Evolutionary conservation across 2,329 filamentous ascomycete genomes (phyloP).

Genomic region (Alternaria burnsii): DNA sequence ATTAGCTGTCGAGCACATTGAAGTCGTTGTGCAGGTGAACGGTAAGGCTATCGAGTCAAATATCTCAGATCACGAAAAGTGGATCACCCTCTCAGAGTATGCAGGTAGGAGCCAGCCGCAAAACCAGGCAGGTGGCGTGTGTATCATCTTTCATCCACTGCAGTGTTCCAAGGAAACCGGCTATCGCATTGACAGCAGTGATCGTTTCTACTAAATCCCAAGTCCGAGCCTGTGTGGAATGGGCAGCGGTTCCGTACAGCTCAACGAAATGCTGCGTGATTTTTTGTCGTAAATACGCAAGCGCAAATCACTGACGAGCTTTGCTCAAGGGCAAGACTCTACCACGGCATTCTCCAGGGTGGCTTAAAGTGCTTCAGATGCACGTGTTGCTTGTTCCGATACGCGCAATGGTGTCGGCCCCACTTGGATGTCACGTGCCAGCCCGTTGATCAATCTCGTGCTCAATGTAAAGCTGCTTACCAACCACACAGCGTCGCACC

Average conservation of each 20-base stretch:
- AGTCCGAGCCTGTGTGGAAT: neutral
- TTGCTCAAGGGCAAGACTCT: neutral
- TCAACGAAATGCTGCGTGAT: neutral
- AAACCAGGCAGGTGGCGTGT: neutral
- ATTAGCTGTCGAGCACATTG: neutral
- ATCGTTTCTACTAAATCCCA: neutral
- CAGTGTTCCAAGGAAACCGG: too few species aligned
- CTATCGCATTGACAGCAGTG: neutral
- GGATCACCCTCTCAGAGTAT: too few species aligned
- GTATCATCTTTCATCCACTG: neutral
- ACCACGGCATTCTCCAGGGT: neutral
- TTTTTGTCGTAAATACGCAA: neutral
- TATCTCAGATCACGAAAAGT: too few species aligned
- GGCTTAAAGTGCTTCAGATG: neutral
- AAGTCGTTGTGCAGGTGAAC: neutral
- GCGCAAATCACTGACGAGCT: neutral
- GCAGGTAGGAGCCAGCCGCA: neutral
- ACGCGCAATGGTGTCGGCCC: neutral
- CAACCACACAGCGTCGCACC: conserved; percentile 4
- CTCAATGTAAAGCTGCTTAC: conserved; percentile 4
- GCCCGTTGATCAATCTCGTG: conserved; percentile 9
- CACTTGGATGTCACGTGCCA: conserved; percentile 10
- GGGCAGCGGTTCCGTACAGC: neutral
- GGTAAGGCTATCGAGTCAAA: neutral
- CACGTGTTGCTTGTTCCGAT: neutral